Conservation (phyloP, 306 rosid genomes). For the Luffa aegyptiaca region DNA sequence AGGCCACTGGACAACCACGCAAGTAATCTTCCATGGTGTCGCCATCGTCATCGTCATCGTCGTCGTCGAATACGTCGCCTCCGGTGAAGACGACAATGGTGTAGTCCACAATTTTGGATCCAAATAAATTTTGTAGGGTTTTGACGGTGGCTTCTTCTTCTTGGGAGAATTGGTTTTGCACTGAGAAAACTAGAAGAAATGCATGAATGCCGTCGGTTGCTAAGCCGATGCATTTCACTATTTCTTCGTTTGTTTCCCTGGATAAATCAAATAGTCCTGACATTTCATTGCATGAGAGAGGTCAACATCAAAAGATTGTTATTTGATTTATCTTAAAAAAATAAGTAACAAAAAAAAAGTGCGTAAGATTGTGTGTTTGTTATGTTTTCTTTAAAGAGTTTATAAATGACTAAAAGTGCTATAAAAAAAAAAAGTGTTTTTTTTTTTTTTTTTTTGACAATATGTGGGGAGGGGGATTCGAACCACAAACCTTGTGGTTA, state of each 20-base stretch:
- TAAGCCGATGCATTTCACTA: slow-evolving; percentile 64
- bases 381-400: too few relatives aligned
- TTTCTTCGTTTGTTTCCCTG: slow-evolving; percentile 51
- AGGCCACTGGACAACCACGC: slow-evolving; percentile 42
- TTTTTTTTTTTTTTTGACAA: too few relatives aligned
- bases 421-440: too few relatives aligned
- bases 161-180: slow-evolving; percentile 51
- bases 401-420: too few relatives aligned
- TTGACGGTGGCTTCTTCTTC: slow-evolving; percentile 62
- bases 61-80: slow-evolving; percentile 17
- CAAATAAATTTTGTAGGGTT: slow-evolving; percentile 64
- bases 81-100: background rate
- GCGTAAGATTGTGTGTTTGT: too few relatives aligned
- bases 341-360: too few relatives aligned
- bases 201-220: slow-evolving; percentile 94
- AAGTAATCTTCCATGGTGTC: slow-evolving; percentile 60
- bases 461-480: too few relatives aligned
- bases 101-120: slow-evolving; percentile 56
- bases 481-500: too few relatives aligned
- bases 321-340: too few relatives aligned
- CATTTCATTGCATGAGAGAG: background rate
- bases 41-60: too few relatives aligned
- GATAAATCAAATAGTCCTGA: slow-evolving; percentile 69
- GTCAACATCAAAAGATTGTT: too few relatives aligned
- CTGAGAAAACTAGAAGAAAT: slow-evolving; percentile 56